These are phyloP conservation scores for Umbellularia californica DNA, from an alignment of 164 flowering plant genomes.

Conservation along the genomic window DNA sequence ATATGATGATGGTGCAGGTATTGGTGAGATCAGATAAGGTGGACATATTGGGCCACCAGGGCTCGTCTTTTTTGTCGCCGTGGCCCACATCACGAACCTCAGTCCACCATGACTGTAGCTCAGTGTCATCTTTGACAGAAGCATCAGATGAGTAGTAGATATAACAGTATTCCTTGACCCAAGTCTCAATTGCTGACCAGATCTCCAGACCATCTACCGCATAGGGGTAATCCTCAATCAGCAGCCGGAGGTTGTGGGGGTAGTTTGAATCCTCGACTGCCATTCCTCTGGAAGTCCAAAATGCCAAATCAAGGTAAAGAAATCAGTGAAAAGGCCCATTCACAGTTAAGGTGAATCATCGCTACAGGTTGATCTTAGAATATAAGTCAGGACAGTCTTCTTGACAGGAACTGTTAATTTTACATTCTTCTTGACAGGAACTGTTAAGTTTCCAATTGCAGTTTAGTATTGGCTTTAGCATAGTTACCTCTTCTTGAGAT, in stretches of 20 bases:
- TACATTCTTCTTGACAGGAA: background rate
- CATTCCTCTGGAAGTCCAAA: slow-evolving; percentile 48
- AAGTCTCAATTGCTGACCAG: slow-evolving; percentile 73
- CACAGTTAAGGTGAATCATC: too few species aligned
- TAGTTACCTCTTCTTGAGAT: slow-evolving; percentile 68
- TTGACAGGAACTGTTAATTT: background rate
- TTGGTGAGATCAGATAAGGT: slow-evolving; percentile 44
- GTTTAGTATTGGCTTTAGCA: too few species aligned
- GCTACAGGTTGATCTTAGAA: background rate
- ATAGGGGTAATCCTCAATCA: slow-evolving; percentile 78
- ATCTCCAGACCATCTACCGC: slow-evolving; percentile 88
- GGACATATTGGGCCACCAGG: slow-evolving; percentile 78
- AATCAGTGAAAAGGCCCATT: too few species aligned
- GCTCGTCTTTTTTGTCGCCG: slow-evolving; percentile 68
- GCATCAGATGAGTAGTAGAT: slow-evolving; percentile 58
- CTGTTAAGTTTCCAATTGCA: background rate
- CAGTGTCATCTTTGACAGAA: slow-evolving; percentile 43
- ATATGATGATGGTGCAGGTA: slow-evolving; percentile 68
- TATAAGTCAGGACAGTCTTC: background rate
- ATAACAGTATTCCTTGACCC: slow-evolving; percentile 70
- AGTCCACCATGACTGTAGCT: slow-evolving; percentile 83
- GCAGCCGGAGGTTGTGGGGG: slow-evolving; percentile 60
- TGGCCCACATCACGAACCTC: slow-evolving; percentile 74
- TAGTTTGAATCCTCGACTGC: slow-evolving; percentile 51
- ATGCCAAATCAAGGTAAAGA: too few species aligned